Conservation (phyloP, 768 basidiomycete species). For the Trametes gibbosa region DNA sequence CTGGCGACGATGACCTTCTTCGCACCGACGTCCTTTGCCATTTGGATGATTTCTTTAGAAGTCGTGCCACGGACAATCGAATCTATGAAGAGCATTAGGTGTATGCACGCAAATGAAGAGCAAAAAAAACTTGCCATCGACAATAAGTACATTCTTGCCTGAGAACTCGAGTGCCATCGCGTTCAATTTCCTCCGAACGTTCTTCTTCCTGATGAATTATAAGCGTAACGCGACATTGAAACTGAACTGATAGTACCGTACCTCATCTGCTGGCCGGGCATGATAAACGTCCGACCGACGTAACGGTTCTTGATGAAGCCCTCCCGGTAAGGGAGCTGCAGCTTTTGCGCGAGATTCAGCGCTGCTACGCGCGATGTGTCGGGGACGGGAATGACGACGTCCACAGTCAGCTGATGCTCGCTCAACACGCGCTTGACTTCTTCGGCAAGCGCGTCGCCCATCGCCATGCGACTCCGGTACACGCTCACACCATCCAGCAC, state of each 20-base stretch:
- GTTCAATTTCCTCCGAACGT: constrained; percentile 92
- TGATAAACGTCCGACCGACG: constrained; percentile 97
- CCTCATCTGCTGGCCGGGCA: constrained; percentile 98
- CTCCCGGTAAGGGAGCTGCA: constrained; percentile 90
- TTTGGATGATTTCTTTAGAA: constrained; percentile 97
- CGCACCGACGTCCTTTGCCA: constrained; percentile 99
- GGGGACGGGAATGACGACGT: constrained; percentile 98
- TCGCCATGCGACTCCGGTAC: constrained; percentile 97
- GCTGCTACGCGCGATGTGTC: constrained; percentile 97
- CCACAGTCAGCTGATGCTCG: constrained; percentile 68
- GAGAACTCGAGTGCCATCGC: constrained; percentile 98
- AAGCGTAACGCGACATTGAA: neutral
- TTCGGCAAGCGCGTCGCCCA: constrained; percentile 93
- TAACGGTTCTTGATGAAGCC: constrained; percentile 99
- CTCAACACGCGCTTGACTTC: constrained; percentile 76
- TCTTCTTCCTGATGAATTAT: constrained; percentile 64
- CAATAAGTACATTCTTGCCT: constrained; percentile 88
- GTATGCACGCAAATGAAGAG: neutral
- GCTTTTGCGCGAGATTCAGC: constrained; percentile 88
- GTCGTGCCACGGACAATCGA: constrained; percentile 99
- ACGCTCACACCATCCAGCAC: constrained; percentile 97
- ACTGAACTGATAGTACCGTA: constrained; percentile 26
- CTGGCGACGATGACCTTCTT: constrained; percentile 95
- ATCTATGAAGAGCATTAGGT: constrained; percentile 46
- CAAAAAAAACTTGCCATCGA: constrained; percentile 64